Base-by-base conservation (phyloP, 257 asterid genomes). In the Paulownia fortunei region DNA sequence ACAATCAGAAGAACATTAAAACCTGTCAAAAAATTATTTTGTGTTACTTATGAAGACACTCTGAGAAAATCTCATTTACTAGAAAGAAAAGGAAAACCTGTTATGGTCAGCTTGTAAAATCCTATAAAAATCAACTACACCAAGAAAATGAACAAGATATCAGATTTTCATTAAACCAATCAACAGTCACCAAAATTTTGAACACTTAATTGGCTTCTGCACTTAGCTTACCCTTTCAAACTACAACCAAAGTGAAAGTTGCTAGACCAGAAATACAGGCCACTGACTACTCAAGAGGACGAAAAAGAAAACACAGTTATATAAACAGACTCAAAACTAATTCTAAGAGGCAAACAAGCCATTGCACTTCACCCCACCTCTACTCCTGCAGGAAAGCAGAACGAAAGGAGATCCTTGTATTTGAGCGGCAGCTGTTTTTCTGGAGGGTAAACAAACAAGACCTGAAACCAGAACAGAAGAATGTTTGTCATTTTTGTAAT, bases 371-470 rank as follows among this genome's bases (percentile, higher is more conserved):
- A 71, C 18, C 75, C 27, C 75, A 90, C 96, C 92, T 88, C 93
- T 42, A 90, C 87, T 73, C 93, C 96, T 15, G 88, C 88, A 63
- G 93, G 96, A 77, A 90, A 90, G 84, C 96, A 90, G 78, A 88
- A 90, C 0, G 96, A 90, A 47, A 90, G 89, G 69, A 90, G 93
- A 86, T 90, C 93, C 88, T 90, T 88, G 82, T 88, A 85, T 82
- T 88, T 88, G 71, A 90, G 83, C 2, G 96, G 96, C 79, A 90
- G 84, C 86, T 86, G 90, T 68, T 90, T 90, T 61, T 88, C 93
- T n/a, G 92, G 93, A 34, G 96, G 96, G 87, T 88, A 90, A 58
- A 88, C 93, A 80, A 90, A 90, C 80, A 90, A 84, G 83, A 90
- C 90, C 96, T 90, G 88, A 81, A 83, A 60, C 73, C 77, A 64